Base-by-base conservation (phyloP, 2,329 filamentous ascomycete genomes). In the Aureobasidium leucospermi region DNA sequence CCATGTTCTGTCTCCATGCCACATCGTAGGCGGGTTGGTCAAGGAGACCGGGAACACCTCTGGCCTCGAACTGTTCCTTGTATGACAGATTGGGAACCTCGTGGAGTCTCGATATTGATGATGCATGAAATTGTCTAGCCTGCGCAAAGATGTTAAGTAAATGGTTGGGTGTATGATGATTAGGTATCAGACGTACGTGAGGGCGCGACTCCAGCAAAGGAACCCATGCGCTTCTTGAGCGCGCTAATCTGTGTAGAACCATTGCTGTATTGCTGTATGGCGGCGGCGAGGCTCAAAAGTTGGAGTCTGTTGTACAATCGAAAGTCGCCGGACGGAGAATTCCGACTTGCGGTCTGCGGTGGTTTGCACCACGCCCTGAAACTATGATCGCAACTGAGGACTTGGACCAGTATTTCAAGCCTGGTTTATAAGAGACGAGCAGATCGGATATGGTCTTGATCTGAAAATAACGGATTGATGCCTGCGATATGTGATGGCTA, bases 1-100 rank as follows among this genome's bases (percentile, higher is more conserved):
- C 71, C 80, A 96, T 91, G 76, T 96, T 96, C 69, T 91, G 79
- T 36, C 81, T 86, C 86, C 90, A 99, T 52, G 91, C 86, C 58
- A 89, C 81, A 59, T 87, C 76, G 74, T 89, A 95, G 58, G 83
- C 89, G 53, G 81, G 78, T 1, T 80, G 73, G 32, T 85, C 85
- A 70, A 96, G 79, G 62, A 97, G 79, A 13, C 84, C 83, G 10
- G 43, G 34, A 28, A 63, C 36, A 13, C 62, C 62, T 2, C 36
- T 28, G 19, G 42, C 8, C 31, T 41, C 46, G 15, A 60, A 63
- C n/a, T 48, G 39, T 4, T 61, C 46, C 45, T 52, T 38, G 52
- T 59, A 59, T 29, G 41, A 15, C 13, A 63, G 57, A 34, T 8
- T 39, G 32, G 62, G 62, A 7, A 63, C 56, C 47, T 61, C 31